Evolutionary conservation across 768 basidiomycete genomes (phyloP), one percentile per base, ranked within the genome.

Genomic region (Pleurotus ostreatus): DNA sequence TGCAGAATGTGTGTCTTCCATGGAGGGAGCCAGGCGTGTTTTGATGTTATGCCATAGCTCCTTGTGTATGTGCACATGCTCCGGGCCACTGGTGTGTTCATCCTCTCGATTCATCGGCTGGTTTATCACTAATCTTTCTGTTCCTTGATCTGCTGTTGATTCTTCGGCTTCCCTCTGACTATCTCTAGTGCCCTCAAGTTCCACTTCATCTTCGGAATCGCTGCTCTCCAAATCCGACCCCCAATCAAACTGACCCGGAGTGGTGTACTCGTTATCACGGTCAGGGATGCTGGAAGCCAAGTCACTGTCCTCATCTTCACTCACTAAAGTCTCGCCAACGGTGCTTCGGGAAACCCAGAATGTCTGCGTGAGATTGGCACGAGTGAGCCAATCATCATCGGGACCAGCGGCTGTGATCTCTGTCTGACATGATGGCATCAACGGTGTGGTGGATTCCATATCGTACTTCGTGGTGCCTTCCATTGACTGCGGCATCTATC

Each of bases 1-100:
- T 23, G 57, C 61, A 6, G n/a, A 26, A 16, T 54, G 34, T 5
- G 58, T 55, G 12, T 59, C 61, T n/a, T 55, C 46, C 23, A 62
- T 18, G n/a, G 55, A 41, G n/a, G 62, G 60, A n/a, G 58, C 51
- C 26, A 30, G 23, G 46, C 41, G 41, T 43, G 18, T 30, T 30
- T 30, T 9, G 30, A 30, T 30, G 30, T 30, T 30, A 30, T 30
- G 30, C 30, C 30, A 30, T 30, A 8, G 30, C 30, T 30, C 30
- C 30, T 30, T 30, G 30, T 30, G 30, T 30, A 43, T n/a, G n/a
- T 43, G 41, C 41, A 15, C 41, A 5, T 43, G n/a, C 18, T 43
- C 18, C 15, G 41, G 41, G 15, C 30, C 30, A 30, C 30, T 30
- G 30, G 30, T 30, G 30, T 30, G 30, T 20, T 43, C 41, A 43